Evolutionary conservation across 1,284 basidiomycete species (phyloP), one percentile per base, ranked within the genome.

Genomic region (Malassezia sp.): DNA sequence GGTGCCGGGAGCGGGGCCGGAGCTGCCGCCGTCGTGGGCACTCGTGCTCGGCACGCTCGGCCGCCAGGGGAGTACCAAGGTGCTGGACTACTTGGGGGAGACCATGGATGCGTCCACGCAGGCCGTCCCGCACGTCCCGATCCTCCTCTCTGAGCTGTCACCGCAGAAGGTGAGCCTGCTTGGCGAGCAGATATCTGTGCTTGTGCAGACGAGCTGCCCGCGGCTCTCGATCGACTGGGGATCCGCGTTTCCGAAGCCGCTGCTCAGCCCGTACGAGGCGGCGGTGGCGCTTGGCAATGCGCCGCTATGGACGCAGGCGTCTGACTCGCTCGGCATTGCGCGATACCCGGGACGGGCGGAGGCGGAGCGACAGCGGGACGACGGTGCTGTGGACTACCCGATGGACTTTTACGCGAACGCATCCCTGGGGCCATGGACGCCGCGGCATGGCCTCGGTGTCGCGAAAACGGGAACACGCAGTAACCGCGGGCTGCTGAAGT

Each of bases 21-120:
- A 6, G 69, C 71, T 4, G 44, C 63, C 36, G 30, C 27, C 17
- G 24, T 8, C 17, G 22, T 99, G 91, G 91, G 91, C 87, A 2
- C 81, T 97, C n/a, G 78, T 97, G 15, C 77, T 99, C 5, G 93
- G 93, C 9, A 97, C 93, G 0, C 75, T 97, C 0, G 93, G 93
- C 5, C 75, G 93, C 45, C 93, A 99, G 71, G 93, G 93, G 14
- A 91, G 81, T 67, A 77, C 91, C 57, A 81, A 79, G 49, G 93
- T 97, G 50, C 76, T 96, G 22, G 79, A 83, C 30, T 60, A 57
- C 28, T 47, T 63, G n/a, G 44, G 42, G 1, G 41, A 42, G 1
- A 52, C 54, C 23, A 34, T 69, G n/a, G 48, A 38, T 1, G 45
- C 32, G 21, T 53, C 56, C 26, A 39, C 24, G 9, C 56, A 52